Conservation (phyloP, 371 early-diverging fungal species). For the Mucor circinelloides region DNA sequence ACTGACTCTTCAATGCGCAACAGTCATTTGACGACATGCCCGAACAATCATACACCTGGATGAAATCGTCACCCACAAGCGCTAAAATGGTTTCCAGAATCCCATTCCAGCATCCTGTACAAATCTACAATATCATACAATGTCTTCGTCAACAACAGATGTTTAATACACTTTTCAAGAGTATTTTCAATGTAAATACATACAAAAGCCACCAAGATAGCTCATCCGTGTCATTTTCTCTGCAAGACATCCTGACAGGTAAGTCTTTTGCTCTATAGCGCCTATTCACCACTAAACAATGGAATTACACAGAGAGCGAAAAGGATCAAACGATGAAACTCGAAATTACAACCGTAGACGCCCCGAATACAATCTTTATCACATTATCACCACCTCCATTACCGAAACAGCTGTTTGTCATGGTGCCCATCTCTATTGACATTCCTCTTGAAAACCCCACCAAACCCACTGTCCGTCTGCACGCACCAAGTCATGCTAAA, state of each 20-base stretch:
- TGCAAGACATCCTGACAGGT: conserved; percentile 41
- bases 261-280: conserved; percentile 10
- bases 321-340: conserved; percentile 22
- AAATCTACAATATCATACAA: conserved; percentile 52
- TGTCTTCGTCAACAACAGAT: conserved; percentile 58
- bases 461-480: conserved; percentile 29
- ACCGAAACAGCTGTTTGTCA: conserved; percentile 19
- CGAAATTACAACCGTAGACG: conserved; percentile 36
- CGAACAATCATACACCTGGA: conserved; percentile 39
- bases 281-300: too few relatives aligned
- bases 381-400: conserved; percentile 38
- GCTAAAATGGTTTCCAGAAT: conserved; percentile 51
- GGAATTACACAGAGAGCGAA: conserved; percentile 17
- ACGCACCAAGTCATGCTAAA: conserved; percentile 25
- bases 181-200: conserved; percentile 45
- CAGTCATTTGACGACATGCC: conserved; percentile 25
- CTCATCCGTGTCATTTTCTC: conserved; percentile 19
- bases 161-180: conserved; percentile 58
- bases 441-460: conserved; percentile 38
- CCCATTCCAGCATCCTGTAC: conserved; percentile 59
- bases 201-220: neutral
- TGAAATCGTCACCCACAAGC: conserved; percentile 20
- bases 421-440: conserved; percentile 41
- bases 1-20: neutral
- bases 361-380: conserved; percentile 38